Percentiles rank a stretch among this genome's conserved stretches.
These are phyloP conservation scores for Hyaloscypha finlandica DNA, from an alignment of 495 filamentous ascomycete genomes.

Conservation along the genomic window DNA sequence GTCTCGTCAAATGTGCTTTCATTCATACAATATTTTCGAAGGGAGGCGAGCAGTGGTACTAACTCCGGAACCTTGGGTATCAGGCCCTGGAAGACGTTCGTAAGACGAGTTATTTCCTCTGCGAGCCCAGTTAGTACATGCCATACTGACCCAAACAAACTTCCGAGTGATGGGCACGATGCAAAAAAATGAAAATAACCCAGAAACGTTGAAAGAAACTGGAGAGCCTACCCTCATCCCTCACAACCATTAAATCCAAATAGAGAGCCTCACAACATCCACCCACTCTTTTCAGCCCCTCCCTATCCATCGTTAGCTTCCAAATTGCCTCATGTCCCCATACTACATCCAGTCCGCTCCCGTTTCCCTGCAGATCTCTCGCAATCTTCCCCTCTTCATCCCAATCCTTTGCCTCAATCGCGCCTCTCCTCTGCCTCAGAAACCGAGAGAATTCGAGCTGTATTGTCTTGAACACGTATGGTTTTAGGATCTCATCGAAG, in stretches of 20 bases:
- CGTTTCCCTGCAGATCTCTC: not conserved
- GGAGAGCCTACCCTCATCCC: conserved; percentile 32
- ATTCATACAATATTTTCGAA: conserved; percentile 32
- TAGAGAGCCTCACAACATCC: conserved; percentile 28
- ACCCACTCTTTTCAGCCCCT: conserved; percentile 12
- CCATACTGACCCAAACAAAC: not conserved
- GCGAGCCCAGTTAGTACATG: conserved; percentile 5
- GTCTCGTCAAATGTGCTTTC: conserved; percentile 29
- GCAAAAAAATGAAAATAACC: too few species aligned
- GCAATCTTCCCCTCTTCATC: not conserved
- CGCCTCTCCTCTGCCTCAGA: not conserved
- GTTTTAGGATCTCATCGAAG: conserved; percentile 28
- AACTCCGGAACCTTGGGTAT: conserved; percentile 31
- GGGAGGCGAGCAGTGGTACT: conserved; percentile 18
- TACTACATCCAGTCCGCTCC: not conserved
- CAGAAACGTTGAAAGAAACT: not conserved
- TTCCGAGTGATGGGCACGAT: too few species aligned
- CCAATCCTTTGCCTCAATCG: not conserved
- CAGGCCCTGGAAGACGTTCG: conserved; percentile 27
- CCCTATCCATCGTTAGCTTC: not conserved
- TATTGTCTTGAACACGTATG: conserved; percentile 29
- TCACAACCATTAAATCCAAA: conserved; percentile 34
- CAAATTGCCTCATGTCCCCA: not conserved
- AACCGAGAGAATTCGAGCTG: conserved; percentile 33
- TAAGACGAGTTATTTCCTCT: conserved; percentile 32